Percentiles rank a stretch among this genome's conserved stretches.
Conservation (phyloP, 1,284 basidiomycete genomes). For the Leccinum subrobustum region DNA sequence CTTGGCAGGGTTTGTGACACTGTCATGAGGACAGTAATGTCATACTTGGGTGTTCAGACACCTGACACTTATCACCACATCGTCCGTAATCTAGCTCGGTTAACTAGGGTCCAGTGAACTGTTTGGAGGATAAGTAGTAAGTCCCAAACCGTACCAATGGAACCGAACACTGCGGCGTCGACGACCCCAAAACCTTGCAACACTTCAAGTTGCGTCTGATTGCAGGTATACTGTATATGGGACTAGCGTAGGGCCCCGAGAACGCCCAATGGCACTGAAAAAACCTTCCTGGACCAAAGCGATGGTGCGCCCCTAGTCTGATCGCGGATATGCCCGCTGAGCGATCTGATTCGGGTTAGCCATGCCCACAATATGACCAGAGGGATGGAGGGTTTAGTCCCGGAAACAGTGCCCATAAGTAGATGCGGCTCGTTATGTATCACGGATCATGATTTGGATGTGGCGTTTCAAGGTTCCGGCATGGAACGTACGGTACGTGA, state of each 20-base stretch:
- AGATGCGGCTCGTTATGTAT: too few relatives aligned
- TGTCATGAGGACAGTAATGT: not conserved
- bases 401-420: not conserved
- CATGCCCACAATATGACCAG: not conserved
- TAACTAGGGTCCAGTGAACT: not conserved
- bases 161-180: too few relatives aligned
- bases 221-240: not conserved
- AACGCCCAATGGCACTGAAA: too few relatives aligned
- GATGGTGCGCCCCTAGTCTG: too few relatives aligned
- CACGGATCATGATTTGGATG: not conserved
- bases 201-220: not conserved
- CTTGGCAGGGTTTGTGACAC: not conserved
- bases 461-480: not conserved
- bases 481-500: not conserved
- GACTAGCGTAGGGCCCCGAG: not conserved
- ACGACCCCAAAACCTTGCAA: not conserved
- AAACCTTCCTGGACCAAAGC: too few relatives aligned
- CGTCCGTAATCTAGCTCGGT: not conserved
- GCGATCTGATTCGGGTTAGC: not conserved
- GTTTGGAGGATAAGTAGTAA: not conserved
- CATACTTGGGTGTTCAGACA: not conserved
- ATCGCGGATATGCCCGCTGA: not conserved
- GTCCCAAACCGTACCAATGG: not conserved
- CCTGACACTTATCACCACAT: too few relatives aligned
- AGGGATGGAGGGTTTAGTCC: not conserved